Evolutionary conservation across 306 rosid species (phyloP), one percentile per base, ranked within the genome.

Genomic region (Alnus rubra): DNA sequence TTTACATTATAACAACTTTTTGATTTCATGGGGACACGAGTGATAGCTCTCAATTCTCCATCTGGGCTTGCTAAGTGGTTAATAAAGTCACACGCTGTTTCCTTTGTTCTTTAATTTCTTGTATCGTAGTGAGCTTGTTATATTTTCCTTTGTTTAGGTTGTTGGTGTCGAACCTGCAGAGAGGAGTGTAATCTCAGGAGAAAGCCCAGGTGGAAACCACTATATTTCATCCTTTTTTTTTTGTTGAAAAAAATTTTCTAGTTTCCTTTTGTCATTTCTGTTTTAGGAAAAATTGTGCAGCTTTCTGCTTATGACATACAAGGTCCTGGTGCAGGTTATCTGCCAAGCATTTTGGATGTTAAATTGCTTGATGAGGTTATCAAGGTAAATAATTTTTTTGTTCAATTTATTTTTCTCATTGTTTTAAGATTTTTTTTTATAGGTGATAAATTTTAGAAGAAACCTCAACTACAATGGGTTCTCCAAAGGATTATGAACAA

Each of bases 151-250:
- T 80, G 51, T 73, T 71, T 80, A 94, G 98, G 92, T 92, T 78
- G 91, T 94, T 70, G 97, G 98, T 73, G 98, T 94, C 69, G 97
- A 94, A 85, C 97, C 98, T 76, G 97, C 95, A 9, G 98, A 89
- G 52, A 81, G 95, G 87, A 91, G 97, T 81, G 80, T 91, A 49
- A 86, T 92, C 73, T 89, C 90, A 0, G 98, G 98, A 76, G 97
- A 88, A 73, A 91, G 84, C 86, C 88, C 93, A 63, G 93, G 97
- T 92, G 77, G 54, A 76, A 49, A 73, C 69, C 63, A 53, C 72
- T 74, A 69, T 84, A n/a, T 33, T 2, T 75, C 64, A 51, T 76
- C 59, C 16, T 55, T 60, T 74, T 28, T 30, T 45, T 49, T 45
- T 23, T 23, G 28, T 23, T 16, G 18, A 7, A 3, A 7, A 30